Evolutionary conservation across 208 protist species (phyloP).

Genomic region (Trypanosoma platydactyli): DNA sequence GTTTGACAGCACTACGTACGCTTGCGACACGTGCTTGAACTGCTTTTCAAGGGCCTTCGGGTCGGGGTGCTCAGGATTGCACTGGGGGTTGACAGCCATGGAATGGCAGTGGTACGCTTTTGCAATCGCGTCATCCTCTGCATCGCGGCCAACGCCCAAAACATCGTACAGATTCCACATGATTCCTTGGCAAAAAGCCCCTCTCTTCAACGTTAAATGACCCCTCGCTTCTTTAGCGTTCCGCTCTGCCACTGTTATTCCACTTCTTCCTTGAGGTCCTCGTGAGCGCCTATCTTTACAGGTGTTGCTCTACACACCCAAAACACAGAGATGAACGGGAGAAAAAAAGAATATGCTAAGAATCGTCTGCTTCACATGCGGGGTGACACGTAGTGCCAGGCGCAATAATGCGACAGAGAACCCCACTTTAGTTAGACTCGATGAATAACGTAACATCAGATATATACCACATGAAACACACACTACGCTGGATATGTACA

Average conservation of each 20-base stretch:
- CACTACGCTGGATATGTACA: too few species aligned
- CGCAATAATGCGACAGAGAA: too few species aligned
- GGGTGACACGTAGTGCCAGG: too few species aligned
- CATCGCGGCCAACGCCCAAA: slow-evolving; percentile 76
- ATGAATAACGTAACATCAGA: too few species aligned
- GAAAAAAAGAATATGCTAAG: too few species aligned
- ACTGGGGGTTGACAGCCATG: slow-evolving; percentile 89
- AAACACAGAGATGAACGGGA: too few species aligned
- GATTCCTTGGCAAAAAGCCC: neutral
- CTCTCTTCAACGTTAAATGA: neutral
- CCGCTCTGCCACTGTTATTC: slow-evolving; percentile 8
- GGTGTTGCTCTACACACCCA: too few species aligned
- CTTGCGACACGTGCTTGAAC: slow-evolving; percentile 82
- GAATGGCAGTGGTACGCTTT: slow-evolving; percentile 88
- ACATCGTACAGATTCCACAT: slow-evolving; percentile 90
- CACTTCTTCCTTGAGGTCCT: neutral
- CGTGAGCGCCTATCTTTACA: too few species aligned
- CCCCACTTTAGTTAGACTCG: too few species aligned
- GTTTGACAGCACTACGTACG: slow-evolving; percentile 89
- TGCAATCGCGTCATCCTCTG: slow-evolving; percentile 82
- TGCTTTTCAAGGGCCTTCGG: slow-evolving; percentile 58
- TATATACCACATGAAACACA: too few species aligned
- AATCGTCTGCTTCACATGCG: too few species aligned
- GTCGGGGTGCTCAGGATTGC: slow-evolving; percentile 66
- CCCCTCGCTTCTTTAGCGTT: neutral